Evolutionary conservation across 2,329 filamentous ascomycete genomes (phyloP).

Genomic region (Aureobasidium sp.): DNA sequence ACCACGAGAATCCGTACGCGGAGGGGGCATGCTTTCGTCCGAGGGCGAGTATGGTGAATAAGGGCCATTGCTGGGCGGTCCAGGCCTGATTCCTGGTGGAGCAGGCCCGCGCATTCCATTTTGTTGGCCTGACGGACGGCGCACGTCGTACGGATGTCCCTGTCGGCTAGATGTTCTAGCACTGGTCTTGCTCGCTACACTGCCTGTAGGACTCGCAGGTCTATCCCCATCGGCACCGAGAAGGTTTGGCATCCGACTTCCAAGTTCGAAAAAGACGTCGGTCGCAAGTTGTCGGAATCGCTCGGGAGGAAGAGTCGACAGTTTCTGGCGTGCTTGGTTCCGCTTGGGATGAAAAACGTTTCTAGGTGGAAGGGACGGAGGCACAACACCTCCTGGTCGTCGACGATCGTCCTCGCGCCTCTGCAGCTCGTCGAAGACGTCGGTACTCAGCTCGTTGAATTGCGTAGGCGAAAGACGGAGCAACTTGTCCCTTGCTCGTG

Average conservation of each 20-base stretch:
- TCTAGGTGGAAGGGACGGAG: slow-evolving; percentile 72
- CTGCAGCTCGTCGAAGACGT: slow-evolving; percentile 91
- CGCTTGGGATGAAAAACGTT: slow-evolving; percentile 90
- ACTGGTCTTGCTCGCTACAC: slow-evolving; percentile 41
- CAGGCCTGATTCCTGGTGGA: slow-evolving; percentile 5
- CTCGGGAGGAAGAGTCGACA: slow-evolving; percentile 77
- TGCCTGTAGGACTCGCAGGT: slow-evolving; percentile 56
- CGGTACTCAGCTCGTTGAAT: slow-evolving; percentile 94
- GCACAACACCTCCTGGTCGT: slow-evolving; percentile 42
- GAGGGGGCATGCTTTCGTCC: slow-evolving; percentile 33
- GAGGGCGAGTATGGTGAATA: slow-evolving; percentile 31
- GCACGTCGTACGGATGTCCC: slow-evolving; percentile 26
- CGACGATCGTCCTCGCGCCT: slow-evolving; percentile 62
- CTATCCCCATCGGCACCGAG: slow-evolving; percentile 59
- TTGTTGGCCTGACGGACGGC: slow-evolving; percentile 27
- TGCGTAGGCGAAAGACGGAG: slow-evolving; percentile 82
- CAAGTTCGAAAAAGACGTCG: slow-evolving; percentile 92
- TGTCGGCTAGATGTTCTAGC: slow-evolving; percentile 15
- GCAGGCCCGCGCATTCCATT: slow-evolving; percentile 21
- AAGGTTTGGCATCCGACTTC: slow-evolving; percentile 80
- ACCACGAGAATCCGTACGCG: slow-evolving; percentile 29
- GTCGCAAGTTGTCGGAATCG: slow-evolving; percentile 88
- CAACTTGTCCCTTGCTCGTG: slow-evolving; percentile 89
- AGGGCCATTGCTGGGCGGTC: slow-evolving; percentile 1
- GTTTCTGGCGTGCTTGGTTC: slow-evolving; percentile 92